Evolutionary conservation across 2,329 filamentous ascomycete species (phyloP).

Genomic region (Paraphaeosphaeria sporulosa): DNA sequence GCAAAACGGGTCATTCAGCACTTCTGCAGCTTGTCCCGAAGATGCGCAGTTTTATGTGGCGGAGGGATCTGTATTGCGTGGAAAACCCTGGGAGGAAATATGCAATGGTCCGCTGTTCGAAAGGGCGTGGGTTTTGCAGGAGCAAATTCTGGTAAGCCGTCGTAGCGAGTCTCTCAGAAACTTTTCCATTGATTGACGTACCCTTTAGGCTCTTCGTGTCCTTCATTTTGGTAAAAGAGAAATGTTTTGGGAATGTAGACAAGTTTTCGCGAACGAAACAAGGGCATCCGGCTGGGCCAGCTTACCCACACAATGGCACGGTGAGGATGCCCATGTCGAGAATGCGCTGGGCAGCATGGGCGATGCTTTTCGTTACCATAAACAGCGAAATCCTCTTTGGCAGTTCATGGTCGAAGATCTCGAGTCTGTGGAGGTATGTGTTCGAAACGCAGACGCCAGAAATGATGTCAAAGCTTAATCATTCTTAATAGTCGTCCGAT

Average conservation of each 20-base stretch:
- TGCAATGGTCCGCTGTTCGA: background rate
- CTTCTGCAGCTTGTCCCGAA: background rate
- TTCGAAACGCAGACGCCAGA: too few species aligned
- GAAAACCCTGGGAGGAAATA: background rate
- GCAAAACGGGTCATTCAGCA: background rate
- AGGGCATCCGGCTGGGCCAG: background rate
- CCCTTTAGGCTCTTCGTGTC: background rate
- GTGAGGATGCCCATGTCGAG: background rate
- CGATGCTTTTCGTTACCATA: background rate
- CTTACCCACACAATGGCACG: too few species aligned
- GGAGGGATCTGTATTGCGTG: background rate
- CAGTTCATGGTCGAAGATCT: conserved; percentile 1
- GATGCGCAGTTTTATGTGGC: background rate
- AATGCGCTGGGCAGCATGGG: background rate
- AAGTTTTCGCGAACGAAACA: conserved; percentile 1
- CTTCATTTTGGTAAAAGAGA: conserved; percentile 2
- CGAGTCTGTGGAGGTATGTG: background rate
- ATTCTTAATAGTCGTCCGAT: background rate
- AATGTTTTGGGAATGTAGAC: conserved; percentile 8
- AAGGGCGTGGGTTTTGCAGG: conserved; percentile 7
- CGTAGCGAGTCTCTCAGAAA: background rate
- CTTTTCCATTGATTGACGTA: background rate
- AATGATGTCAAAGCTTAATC: background rate
- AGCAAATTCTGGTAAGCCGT: conserved; percentile 2
- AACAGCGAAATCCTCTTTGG: conserved; percentile 1